Evolutionary conservation across 345 rosid genomes (phyloP).

Genomic region (Melaleuca alternifolia): DNA sequence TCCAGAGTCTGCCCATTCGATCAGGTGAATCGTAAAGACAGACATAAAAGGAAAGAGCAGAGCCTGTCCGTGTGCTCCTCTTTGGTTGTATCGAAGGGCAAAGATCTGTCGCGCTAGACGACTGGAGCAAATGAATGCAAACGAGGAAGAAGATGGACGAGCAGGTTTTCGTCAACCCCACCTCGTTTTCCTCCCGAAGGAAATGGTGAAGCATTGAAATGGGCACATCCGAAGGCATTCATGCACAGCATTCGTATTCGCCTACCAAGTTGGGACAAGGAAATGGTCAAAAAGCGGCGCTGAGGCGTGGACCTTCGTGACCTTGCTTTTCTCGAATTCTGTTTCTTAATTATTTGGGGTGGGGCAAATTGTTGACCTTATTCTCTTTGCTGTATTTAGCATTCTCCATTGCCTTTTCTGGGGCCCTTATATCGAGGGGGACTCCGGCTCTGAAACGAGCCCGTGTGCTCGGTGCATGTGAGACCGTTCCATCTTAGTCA

Average conservation of each 20-base stretch:
- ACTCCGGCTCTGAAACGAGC: background rate
- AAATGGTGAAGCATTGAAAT: background rate
- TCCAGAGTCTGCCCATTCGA: background rate
- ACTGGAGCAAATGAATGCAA: background rate
- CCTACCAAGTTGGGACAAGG: background rate
- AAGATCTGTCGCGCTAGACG: background rate
- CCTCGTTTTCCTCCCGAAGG: background rate
- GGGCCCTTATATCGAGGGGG: background rate
- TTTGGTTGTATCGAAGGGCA: background rate
- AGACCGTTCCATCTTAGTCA: too few species aligned
- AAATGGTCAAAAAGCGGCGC: background rate
- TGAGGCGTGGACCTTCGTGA: background rate
- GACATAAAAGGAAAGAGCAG: background rate
- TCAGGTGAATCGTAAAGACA: background rate
- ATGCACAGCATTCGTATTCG: background rate
- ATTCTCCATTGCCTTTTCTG: background rate
- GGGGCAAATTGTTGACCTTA: background rate
- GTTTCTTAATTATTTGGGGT: too few species aligned
- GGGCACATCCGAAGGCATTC: background rate
- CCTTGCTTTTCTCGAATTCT: background rate
- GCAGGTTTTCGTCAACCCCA: background rate
- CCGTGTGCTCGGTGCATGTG: background rate
- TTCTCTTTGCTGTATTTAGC: background rate
- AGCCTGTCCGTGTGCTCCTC: background rate
- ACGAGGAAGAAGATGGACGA: background rate